Conservation (phyloP, 148 eudicot genomes). For the Rheum nobile region DNA sequence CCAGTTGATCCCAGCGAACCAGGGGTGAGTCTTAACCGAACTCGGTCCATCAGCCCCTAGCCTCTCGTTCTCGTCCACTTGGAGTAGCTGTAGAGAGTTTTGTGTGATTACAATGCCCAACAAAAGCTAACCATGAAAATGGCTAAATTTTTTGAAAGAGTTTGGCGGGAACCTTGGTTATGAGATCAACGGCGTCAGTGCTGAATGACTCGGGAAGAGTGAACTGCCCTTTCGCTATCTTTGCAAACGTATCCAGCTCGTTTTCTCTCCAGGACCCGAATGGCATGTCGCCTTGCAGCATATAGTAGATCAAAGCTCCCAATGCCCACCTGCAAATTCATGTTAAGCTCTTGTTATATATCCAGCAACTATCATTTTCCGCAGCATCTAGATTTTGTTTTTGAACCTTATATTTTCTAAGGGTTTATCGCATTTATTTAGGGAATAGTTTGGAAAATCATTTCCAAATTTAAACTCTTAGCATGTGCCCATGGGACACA, state of each 20-base stretch:
- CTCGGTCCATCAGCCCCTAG: slow-evolving; percentile 62
- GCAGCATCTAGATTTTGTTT: background rate
- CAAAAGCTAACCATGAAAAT: background rate
- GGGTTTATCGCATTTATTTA: too few species aligned
- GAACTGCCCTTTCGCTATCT: slow-evolving; percentile 83
- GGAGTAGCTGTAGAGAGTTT: slow-evolving; percentile 44
- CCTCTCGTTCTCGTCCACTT: slow-evolving; percentile 70
- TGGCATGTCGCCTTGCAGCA: slow-evolving; percentile 97
- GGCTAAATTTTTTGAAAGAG: background rate
- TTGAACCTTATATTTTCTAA: too few species aligned
- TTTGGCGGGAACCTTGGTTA: slow-evolving; percentile 46
- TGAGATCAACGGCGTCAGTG: slow-evolving; percentile 66
- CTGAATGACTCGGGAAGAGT: slow-evolving; percentile 58
- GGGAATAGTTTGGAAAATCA: too few species aligned
- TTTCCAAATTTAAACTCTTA: too few species aligned
- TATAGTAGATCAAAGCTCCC: slow-evolving; percentile 79
- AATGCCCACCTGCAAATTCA: slow-evolving; percentile 80
- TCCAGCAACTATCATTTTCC: background rate
- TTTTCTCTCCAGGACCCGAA: slow-evolving; percentile 96
- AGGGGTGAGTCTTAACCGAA: slow-evolving; percentile 60
- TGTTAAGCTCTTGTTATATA: background rate
- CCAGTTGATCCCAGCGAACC: slow-evolving; percentile 75
- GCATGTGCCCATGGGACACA: too few species aligned
- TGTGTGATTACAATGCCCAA: background rate
- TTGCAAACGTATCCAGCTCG: slow-evolving; percentile 74